Percentiles rank a stretch among this genome's conserved stretches.
Conservation (phyloP, 2,329 filamentous ascomycete genomes). For the Ceratocystis albifundus region DNA sequence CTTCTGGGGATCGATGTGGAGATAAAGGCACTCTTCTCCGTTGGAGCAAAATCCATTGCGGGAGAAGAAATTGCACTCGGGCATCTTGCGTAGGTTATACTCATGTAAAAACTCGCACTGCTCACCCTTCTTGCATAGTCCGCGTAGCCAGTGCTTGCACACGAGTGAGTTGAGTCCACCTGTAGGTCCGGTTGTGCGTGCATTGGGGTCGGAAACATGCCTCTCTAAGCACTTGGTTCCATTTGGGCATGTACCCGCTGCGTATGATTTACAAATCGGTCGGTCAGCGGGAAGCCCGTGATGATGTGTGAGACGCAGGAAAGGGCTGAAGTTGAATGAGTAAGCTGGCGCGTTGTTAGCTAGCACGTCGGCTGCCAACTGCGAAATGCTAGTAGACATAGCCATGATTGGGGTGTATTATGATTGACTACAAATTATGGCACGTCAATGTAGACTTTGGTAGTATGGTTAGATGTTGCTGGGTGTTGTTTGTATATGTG, state of each 20-base stretch:
- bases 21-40: conserved; percentile 89
- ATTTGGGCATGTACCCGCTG: conserved; percentile 74
- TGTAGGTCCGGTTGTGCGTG: conserved; percentile 31
- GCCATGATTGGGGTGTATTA: conserved; percentile 22
- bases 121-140: conserved; percentile 94
- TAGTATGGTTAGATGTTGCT: neutral
- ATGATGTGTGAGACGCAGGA: conserved; percentile 70
- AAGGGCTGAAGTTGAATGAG: conserved; percentile 74
- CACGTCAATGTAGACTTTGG: conserved; percentile 11
- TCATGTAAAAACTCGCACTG: conserved; percentile 97
- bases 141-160: conserved; percentile 97
- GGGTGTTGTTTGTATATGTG: neutral
- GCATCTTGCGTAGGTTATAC: conserved; percentile 96
- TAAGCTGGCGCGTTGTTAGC: conserved; percentile 46
- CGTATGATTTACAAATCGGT: conserved; percentile 75
- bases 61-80: conserved; percentile 93
- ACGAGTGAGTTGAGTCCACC: conserved; percentile 68
- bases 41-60: conserved; percentile 91
- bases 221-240: conserved; percentile 77
- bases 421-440: neutral
- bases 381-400: conserved; percentile 26
- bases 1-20: conserved; percentile 75
- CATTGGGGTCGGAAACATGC: conserved; percentile 44
- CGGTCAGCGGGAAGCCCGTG: conserved; percentile 70
- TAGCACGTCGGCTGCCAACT: conserved; percentile 40